Percentiles rank a stretch among this genome's conserved stretches.
Evolutionary conservation across 1,284 basidiomycete species (phyloP).

Genomic region (Marasmius sp.): DNA sequence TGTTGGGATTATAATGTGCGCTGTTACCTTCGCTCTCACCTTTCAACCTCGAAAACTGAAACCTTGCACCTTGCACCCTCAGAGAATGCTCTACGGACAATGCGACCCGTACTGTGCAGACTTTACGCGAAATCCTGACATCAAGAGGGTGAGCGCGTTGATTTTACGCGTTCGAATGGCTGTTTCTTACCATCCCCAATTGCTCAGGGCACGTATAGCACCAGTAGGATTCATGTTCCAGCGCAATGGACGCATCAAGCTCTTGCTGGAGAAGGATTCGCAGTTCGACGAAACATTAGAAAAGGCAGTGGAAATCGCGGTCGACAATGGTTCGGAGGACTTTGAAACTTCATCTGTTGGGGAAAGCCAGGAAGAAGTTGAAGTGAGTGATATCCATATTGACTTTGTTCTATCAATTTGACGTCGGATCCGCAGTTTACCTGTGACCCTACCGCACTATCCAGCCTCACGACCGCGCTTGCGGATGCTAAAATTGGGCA

Average conservation of each 20-base stretch:
- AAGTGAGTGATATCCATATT: constrained; percentile 41
- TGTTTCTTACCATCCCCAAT: constrained; percentile 1
- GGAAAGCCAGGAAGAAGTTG: constrained; percentile 30
- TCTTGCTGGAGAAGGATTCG: constrained; percentile 48
- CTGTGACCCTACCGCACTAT: constrained; percentile 50
- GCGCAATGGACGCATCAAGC: constrained; percentile 62
- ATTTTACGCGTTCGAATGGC: neutral
- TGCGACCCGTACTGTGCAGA: constrained; percentile 65
- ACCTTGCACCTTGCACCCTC: constrained; percentile 13
- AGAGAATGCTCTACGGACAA: constrained; percentile 84
- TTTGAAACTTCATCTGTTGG: constrained; percentile 35
- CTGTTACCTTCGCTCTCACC: constrained; percentile 6
- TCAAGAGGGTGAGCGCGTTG: constrained; percentile 51
- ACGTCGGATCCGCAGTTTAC: constrained; percentile 43
- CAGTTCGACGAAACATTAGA: constrained; percentile 43
- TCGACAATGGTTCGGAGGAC: constrained; percentile 56
- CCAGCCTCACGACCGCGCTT: constrained; percentile 44
- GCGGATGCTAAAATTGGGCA: constrained; percentile 32
- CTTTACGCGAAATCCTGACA: constrained; percentile 61
- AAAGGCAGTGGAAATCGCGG: constrained; percentile 47
- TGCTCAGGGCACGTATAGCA: constrained; percentile 62
- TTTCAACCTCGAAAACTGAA: constrained; percentile 19
- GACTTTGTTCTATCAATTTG: neutral
- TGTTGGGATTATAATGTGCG: constrained; percentile 77
- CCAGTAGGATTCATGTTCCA: constrained; percentile 80